Base-by-base conservation (phyloP, 176 grass and related monocot species). In the Urochloa ruziziensis region DNA sequence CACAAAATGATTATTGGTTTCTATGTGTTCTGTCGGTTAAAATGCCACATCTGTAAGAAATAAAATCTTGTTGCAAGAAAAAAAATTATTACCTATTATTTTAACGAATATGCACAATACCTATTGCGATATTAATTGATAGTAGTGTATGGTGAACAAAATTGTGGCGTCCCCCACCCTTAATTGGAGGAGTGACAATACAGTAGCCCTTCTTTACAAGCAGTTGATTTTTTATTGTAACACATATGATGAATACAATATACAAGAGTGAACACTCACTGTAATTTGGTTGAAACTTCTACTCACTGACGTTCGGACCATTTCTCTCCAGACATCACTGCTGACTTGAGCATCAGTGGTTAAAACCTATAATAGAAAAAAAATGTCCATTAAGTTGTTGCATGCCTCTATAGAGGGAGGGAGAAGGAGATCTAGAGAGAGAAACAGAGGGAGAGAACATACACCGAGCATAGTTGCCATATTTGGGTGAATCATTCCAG, bases 271-370 rank as follows among this genome's bases (percentile, higher is more conserved):
- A 56, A 63, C 60, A 90, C 89, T 90, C 74, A 98, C 93, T n/a
- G 91, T 98, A 75, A 98, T 95, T 88, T 98, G 96, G 75, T 98
- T 98, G 87, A 98, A 98, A 89, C 96, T 98, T 94, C 96, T 93
- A 79, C 85, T 88, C 17, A 93, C 89, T 75, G 96, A 95, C 18
- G 67, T 87, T 25, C 74, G 78, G 61, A 98, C 87, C 96, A 98
- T 95, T 88, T 95, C 93, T 90, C 87, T 90, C 96, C 96, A 98
- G 62, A 91, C 80, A 75, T 82, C 82, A 74, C 82, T 90, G 74
- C 69, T 84, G 12, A 98, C 85, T 87, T 86, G 80, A 85, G 96
- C 96, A 88, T 98, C 96, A 13, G 96, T 98, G 37, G 96, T 98
- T 62, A 98, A 81, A 93, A 98, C 96, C 96, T 98, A 75, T 75